phyloP scores from a whole-genome alignment of 768 basidiomycete genomes.

The Phylloporus scabripes region DNA sequence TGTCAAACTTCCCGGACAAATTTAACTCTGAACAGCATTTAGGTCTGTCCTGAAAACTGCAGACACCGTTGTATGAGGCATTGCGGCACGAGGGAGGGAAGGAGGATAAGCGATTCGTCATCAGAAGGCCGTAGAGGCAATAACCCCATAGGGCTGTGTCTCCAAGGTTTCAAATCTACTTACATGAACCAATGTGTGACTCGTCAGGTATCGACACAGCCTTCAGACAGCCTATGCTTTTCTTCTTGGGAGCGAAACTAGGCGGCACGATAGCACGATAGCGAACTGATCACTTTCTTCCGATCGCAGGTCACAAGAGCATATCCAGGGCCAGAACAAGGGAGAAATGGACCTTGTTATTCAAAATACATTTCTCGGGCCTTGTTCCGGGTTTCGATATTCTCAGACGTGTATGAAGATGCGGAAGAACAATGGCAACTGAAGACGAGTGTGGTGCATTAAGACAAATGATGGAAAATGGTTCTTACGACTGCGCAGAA shows the following conservation, averaged over 20 bases:
- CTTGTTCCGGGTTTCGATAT: constrained; percentile 5
- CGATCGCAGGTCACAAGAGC: constrained; percentile 4
- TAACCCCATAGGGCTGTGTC: not conserved
- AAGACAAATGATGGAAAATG: not conserved
- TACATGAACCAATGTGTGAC: constrained; percentile 65
- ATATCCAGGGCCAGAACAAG: not conserved
- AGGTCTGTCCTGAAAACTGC: not conserved
- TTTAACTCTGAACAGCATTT: not conserved
- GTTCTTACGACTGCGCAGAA: constrained; percentile 48
- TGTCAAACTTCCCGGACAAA: not conserved
- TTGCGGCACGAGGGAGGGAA: not conserved
- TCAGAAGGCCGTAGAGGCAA: not conserved
- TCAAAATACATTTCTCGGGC: constrained; percentile 14
- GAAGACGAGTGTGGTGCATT: constrained; percentile 23
- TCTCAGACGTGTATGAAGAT: not conserved
- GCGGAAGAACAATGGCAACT: constrained; percentile 17
- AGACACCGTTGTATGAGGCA: not conserved
- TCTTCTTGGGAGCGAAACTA: constrained; percentile 65
- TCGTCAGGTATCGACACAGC: constrained; percentile 47
- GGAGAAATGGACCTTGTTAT: constrained; percentile 11
- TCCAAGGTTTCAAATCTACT: constrained; percentile 32
- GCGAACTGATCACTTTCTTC: constrained; percentile 43
- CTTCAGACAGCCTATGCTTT: constrained; percentile 41
- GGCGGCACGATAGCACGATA: constrained; percentile 39
- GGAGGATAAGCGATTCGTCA: not conserved